These are phyloP conservation scores for Exophiala sp. DNA, from an alignment of 2,329 filamentous ascomycete species.

Conservation along the genomic window DNA sequence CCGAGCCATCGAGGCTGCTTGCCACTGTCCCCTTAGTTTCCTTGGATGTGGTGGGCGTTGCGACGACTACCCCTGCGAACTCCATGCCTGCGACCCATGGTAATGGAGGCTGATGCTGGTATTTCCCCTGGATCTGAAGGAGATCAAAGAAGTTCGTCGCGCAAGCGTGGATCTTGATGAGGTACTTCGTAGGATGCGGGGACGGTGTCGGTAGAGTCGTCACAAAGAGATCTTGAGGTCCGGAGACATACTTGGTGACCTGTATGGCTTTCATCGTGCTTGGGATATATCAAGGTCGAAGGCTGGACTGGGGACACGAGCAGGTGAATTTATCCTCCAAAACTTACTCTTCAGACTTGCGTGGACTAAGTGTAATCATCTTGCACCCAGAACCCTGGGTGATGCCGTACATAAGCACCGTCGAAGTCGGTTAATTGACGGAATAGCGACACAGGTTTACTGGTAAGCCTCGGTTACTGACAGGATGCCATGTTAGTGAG, in stretches of 20 bases:
- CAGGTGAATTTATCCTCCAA: too few species aligned
- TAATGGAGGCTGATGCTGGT: slow-evolving; percentile 82
- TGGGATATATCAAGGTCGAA: neutral
- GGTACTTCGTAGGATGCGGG: slow-evolving; percentile 68
- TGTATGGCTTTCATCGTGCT: slow-evolving; percentile 27
- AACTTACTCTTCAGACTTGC: neutral
- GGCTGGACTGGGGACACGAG: too few species aligned
- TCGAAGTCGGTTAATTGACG: neutral
- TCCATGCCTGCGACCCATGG: slow-evolving; percentile 85
- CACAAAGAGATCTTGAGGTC: slow-evolving; percentile 71
- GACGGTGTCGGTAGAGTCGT: slow-evolving; percentile 66
- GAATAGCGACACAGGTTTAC: neutral
- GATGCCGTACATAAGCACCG: neutral
- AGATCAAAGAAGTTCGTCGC: slow-evolving; percentile 98
- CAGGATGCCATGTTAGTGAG: too few species aligned
- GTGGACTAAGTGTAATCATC: too few species aligned
- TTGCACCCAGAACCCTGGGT: neutral
- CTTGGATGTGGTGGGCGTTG: slow-evolving; percentile 49
- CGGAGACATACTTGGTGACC: slow-evolving; percentile 46
- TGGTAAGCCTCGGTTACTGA: neutral
- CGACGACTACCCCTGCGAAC: slow-evolving; percentile 72
- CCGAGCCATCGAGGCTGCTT: slow-evolving; percentile 33
- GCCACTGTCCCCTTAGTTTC: slow-evolving; percentile 25
- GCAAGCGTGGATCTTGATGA: slow-evolving; percentile 77
- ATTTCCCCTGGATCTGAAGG: slow-evolving; percentile 90